Evolutionary conservation across 1,284 basidiomycete species (phyloP).

Genomic region (Tylopilus orsonianus): DNA sequence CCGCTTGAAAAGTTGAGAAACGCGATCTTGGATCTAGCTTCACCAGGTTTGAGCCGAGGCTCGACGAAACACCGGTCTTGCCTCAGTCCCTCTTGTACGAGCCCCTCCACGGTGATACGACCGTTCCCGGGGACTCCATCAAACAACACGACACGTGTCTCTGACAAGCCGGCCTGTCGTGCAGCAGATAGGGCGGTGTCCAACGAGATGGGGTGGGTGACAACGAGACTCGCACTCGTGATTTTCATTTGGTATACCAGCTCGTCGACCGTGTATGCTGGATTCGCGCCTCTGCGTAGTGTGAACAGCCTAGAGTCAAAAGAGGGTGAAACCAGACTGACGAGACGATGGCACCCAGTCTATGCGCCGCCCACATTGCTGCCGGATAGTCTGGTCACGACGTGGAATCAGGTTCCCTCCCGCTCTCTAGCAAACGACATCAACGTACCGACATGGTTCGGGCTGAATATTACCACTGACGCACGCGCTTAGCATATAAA

Average conservation of each 20-base stretch:
- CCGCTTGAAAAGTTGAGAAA: conserved; percentile 77
- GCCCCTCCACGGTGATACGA: conserved; percentile 36
- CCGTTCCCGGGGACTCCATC: conserved; percentile 29
- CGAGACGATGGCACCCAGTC: conserved; percentile 68
- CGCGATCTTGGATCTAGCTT: conserved; percentile 69
- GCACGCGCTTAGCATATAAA: conserved; percentile 7
- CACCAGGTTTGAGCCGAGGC: conserved; percentile 52
- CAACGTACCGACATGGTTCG: conserved; percentile 63
- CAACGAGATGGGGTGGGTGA: conserved; percentile 57
- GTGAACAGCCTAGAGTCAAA: background rate
- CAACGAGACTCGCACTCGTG: conserved; percentile 55
- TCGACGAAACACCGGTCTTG: conserved; percentile 39
- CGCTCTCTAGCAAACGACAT: conserved; percentile 9
- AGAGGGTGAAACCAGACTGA: conserved; percentile 32
- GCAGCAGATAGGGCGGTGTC: conserved; percentile 57
- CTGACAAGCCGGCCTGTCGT: conserved; percentile 47
- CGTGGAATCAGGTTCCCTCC: too few relatives aligned
- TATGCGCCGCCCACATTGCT: conserved; percentile 68
- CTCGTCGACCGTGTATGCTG: conserved; percentile 67
- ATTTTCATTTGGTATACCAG: conserved; percentile 59
- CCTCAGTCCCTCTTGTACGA: conserved; percentile 41
- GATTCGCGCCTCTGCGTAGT: conserved; percentile 51
- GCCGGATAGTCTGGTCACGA: conserved; percentile 62
- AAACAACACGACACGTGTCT: conserved; percentile 53
- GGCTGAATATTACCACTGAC: conserved; percentile 63